phyloP scores from a whole-genome alignment of 2,329 filamentous ascomycete genomes.

The Cladosporium austrohemisphaericum region DNA sequence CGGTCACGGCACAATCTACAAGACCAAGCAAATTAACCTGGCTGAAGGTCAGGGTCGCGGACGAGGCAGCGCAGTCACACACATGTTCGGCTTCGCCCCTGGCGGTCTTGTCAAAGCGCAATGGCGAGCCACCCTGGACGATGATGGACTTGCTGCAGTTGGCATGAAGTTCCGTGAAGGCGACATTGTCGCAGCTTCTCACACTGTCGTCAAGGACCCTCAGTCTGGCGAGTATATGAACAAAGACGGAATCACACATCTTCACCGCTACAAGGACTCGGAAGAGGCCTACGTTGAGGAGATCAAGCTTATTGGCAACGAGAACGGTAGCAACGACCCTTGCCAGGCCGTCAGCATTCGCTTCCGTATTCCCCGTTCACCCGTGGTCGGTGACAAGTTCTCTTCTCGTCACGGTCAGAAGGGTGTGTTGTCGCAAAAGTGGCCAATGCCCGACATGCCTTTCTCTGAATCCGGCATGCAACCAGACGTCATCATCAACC shows the following conservation, averaged over 20 bases:
- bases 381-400: slow-evolving; percentile 97
- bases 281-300: slow-evolving; percentile 89
- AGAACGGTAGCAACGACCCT: slow-evolving; percentile 77
- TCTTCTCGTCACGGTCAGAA: slow-evolving; percentile 98
- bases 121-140: slow-evolving; percentile 70
- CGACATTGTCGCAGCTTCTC: slow-evolving; percentile 82
- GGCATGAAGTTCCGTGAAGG: slow-evolving; percentile 75
- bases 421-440: slow-evolving; percentile 93
- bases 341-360: slow-evolving; percentile 89
- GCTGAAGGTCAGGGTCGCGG: slow-evolving; percentile 57
- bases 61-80: slow-evolving; percentile 61
- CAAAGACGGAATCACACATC: slow-evolving; percentile 78
- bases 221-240: slow-evolving; percentile 74
- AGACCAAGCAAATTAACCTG: slow-evolving; percentile 87
- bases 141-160: slow-evolving; percentile 80
- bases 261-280: slow-evolving; percentile 89
- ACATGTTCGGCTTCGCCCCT: slow-evolving; percentile 88
- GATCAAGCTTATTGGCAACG: slow-evolving; percentile 82
- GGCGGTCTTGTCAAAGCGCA: slow-evolving; percentile 67
- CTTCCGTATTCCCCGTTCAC: slow-evolving; percentile 82
- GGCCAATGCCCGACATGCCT: slow-evolving; percentile 90
- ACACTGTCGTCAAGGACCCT: slow-evolving; percentile 75
- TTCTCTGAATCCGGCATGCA: slow-evolving; percentile 96
- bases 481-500: slow-evolving; percentile 97
- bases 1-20: slow-evolving; percentile 93